Base-by-base conservation (phyloP, 176 grass and related monocot species). In the Zoysia japonica region DNA sequence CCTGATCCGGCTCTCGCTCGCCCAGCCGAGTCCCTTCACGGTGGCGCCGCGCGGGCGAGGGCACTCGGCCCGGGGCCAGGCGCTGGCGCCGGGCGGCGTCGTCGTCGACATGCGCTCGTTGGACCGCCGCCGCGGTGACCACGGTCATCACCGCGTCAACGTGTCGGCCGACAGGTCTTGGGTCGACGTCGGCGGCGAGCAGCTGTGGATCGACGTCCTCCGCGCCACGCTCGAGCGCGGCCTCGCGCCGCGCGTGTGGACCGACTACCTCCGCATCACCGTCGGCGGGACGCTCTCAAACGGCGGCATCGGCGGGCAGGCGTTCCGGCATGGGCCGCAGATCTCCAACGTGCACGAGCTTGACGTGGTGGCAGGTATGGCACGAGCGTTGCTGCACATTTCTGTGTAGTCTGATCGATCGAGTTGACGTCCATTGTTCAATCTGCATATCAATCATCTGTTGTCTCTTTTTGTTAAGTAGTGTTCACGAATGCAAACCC, bases 241-340 rank as follows among this genome's bases (percentile, higher is more conserved):
- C 7, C 67, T 92, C 6, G 13, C 59, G 59, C 66, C 61, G 17
- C 65, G 70, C 39, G 59, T 78, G 15, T 96, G 87, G 76, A 96
- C 85, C 2, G 89, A 96, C 63, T 90, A 90, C 72, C 83, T 96
- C 19, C 72, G 59, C 16, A 43, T 89, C 62, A 96, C 90, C 0
- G 81, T 93, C 59, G 90, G 85, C 16, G 90, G 90, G 36, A 97
- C 88, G 2, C 86, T 93, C 65, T 97, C 93, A 16, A 97, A 97
- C n/a, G 93, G 77, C 2, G 86, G 90, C n/a, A 81, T 93, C 40
- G 79, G 93, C 28, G 90, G 93, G 37, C 88, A 87, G 67, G 80
- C 83, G 10, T 97, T 97, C 71, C 84, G 83, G 42, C 83, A 90
- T 15, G 90, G 90, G 9, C 90, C 93, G 0, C 90, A 93, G 83